Base-by-base conservation (phyloP, 768 basidiomycete genomes). In the Pisolithus sp. region DNA sequence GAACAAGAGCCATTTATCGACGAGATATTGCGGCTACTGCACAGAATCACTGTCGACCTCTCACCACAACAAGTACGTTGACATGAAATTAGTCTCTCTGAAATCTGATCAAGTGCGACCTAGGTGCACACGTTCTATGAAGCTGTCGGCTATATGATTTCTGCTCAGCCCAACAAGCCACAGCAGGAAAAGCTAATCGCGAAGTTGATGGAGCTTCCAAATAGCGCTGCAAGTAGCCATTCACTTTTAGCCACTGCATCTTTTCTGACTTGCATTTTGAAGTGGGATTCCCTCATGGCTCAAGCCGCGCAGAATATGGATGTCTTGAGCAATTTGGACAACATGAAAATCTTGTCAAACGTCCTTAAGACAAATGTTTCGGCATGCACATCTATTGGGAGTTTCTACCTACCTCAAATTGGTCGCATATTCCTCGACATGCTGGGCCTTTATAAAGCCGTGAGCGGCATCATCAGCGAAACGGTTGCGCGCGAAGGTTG, bases 71-170 rank as follows among this genome's bases (percentile, higher is more conserved):
- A 99, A 73, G 71, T 66, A 59, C 47, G 54, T 45, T 28, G 24
- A 13, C 23, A 0, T 20, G 34, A 42, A 30, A 47, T 17, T 8
- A 20, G 28, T 45, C 12, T 12, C 46, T 31, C 57, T 26, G 26
- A 38, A 50, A 51, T 46, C 57, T 58, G 12, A 62, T 47, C 28
- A 13, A 36, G 37, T 44, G 41, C 37, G 43, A 51, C 26, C 23
- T 67, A 76, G 67, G 93, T 96, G 28, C 95, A 99, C 67, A 97
- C 95, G 0, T 98, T 97, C 76, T 98, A 98, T 61, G 95, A 98
- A 71, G 96, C 96, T 6, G 89, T 98, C 45, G 96, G 96, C 4
- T 93, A 97, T 75, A 98, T 98, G 96, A 96, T 99, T 61, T 93
- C 93, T 20, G 93, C 95, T 2, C 96, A 98, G 63, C 94, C 95